Conservation (phyloP, 495 filamentous ascomycete genomes). For the Penicillium bovifimosum region DNA sequence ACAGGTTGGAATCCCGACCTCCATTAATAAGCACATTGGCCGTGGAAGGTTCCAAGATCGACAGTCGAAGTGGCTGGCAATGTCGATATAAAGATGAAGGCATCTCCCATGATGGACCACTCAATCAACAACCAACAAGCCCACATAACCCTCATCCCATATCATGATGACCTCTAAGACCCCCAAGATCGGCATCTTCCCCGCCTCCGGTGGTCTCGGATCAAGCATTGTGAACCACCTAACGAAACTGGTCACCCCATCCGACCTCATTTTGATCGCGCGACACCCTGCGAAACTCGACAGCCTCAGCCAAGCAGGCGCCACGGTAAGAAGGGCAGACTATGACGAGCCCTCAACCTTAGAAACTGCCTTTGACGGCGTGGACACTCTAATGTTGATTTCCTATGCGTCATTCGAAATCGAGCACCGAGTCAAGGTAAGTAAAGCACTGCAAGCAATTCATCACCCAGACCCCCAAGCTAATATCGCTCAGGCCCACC, state of each 20-base stretch:
- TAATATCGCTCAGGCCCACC: slow-evolving; percentile 34
- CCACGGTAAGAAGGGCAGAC: slow-evolving; percentile 31
- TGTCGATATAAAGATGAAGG: background rate
- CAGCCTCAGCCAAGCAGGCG: slow-evolving; percentile 21
- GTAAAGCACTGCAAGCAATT: background rate
- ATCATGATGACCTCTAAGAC: slow-evolving; percentile 20
- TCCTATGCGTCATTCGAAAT: slow-evolving; percentile 41
- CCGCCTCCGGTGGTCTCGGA: slow-evolving; percentile 46
- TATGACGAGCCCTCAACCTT: slow-evolving; percentile 32
- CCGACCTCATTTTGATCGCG: slow-evolving; percentile 40
- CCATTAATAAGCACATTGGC: slow-evolving; percentile 13
- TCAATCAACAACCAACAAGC: background rate
- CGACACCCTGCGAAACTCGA: slow-evolving; percentile 38
- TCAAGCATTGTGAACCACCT: slow-evolving; percentile 44
- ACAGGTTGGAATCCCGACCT: background rate
- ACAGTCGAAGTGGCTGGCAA: too few species aligned
- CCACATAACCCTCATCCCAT: background rate
- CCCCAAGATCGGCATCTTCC: slow-evolving; percentile 46
- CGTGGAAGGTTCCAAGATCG: too few species aligned
- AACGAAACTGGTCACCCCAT: slow-evolving; percentile 30
- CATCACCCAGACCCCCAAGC: background rate
- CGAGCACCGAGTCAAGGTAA: slow-evolving; percentile 30
- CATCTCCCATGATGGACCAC: background rate
- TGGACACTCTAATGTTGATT: slow-evolving; percentile 35
- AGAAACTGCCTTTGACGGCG: slow-evolving; percentile 30